Evolutionary conservation across 768 basidiomycete genomes (phyloP).

Genomic region (Boletus rex-veris): DNA sequence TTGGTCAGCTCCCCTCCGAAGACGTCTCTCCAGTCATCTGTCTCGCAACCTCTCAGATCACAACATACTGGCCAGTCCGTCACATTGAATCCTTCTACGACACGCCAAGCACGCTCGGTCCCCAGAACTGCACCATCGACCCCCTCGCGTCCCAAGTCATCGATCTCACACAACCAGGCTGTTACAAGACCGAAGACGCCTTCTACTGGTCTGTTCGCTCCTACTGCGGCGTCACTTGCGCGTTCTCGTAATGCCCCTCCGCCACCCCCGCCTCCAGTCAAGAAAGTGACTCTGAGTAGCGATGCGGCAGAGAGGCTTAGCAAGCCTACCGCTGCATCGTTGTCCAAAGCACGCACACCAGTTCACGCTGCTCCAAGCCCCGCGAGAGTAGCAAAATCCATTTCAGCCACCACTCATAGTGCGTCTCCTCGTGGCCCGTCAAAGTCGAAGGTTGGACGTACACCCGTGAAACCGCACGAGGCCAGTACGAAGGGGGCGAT

Average conservation of each 20-base stretch:
- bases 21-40: conserved; percentile 34
- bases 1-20: conserved; percentile 24
- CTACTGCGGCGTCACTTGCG: conserved; percentile 80
- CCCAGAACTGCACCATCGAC: conserved; percentile 32
- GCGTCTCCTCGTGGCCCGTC: conserved; percentile 29
- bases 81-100: conserved; percentile 30
- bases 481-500: conserved; percentile 18
- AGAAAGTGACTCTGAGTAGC: conserved; percentile 53
- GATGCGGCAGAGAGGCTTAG: conserved; percentile 63
- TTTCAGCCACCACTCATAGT: conserved; percentile 26
- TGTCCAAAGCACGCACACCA: conserved; percentile 55
- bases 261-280: conserved; percentile 44
- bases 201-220: conserved; percentile 68
- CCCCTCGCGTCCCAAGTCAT: conserved; percentile 38
- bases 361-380: conserved; percentile 15
- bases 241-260: conserved; percentile 54
- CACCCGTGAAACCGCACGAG: conserved; percentile 25
- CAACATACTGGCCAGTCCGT: conserved; percentile 44
- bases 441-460: conserved; percentile 26
- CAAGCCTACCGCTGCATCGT: conserved; percentile 79
- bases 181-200: conserved; percentile 54
- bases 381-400: conserved; percentile 28
- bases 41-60: conserved; percentile 35
- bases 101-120: conserved; percentile 23
- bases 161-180: conserved; percentile 19